Percentiles rank a stretch among this genome's conserved stretches.
These are phyloP conservation scores for Nepenthes alata DNA, from an alignment of 179 eudicot species.

Conservation along the genomic window DNA sequence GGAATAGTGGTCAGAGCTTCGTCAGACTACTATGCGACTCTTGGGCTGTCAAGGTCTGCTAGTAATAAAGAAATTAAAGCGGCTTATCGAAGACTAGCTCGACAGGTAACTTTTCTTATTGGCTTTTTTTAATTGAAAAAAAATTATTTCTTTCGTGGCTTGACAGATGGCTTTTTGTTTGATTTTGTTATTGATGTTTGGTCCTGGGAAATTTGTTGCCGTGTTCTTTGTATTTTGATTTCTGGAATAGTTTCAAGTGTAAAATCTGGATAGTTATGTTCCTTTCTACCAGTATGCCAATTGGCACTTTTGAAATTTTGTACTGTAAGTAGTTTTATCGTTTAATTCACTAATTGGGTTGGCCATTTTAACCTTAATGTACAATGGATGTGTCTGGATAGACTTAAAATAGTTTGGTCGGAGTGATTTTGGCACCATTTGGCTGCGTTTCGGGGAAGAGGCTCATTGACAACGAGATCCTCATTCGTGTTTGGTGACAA, in stretches of 20 bases:
- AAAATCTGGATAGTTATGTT: no score
- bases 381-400: no score
- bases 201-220: not conserved
- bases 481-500: no score
- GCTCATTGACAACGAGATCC: no score
- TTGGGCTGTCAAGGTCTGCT: slow-evolving; percentile 69
- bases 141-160: not conserved
- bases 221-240: not conserved
- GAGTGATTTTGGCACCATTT: no score
- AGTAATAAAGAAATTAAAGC: slow-evolving; percentile 67
- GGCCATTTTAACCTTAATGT: no score
- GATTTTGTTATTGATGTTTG: not conserved
- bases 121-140: not conserved
- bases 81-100: slow-evolving; percentile 87
- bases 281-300: no score
- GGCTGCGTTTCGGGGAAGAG: no score
- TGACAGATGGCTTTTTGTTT: not conserved
- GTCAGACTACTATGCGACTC: slow-evolving; percentile 73
- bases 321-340: no score
- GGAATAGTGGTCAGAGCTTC: slow-evolving; percentile 38
- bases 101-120: slow-evolving; percentile 42
- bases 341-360: no score
- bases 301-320: no score
- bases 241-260: not conserved
- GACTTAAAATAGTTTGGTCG: no score